A percentile compares a stretch with the other conserved stretches of the same genome.
Conservation (phyloP, 2,329 filamentous ascomycete genomes). For the Aspergillus pseudotamarii region DNA sequence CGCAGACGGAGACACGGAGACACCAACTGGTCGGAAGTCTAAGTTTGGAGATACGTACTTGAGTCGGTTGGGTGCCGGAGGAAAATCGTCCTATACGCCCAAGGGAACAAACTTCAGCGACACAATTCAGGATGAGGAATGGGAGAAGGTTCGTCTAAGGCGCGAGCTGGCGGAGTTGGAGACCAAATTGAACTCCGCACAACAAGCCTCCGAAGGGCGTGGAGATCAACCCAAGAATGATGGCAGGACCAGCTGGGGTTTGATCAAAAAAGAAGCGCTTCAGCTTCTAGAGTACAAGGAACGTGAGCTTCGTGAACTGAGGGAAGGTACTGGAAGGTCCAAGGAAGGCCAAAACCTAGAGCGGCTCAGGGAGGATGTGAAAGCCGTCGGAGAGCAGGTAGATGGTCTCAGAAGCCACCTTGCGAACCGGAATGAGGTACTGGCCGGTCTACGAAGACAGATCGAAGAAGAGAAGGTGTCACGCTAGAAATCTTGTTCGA, state of each 20-base stretch:
- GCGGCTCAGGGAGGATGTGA: conserved; percentile 80
- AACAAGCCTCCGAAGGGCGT: conserved; percentile 69
- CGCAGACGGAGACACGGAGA: conserved; percentile 75
- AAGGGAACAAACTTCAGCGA: conserved; percentile 87
- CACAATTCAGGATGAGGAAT: conserved; percentile 84
- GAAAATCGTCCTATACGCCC: conserved; percentile 76
- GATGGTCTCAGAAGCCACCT: conserved; percentile 86
- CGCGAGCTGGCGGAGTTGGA: conserved; percentile 90
- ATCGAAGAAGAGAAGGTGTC: conserved; percentile 82
- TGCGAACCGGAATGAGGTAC: conserved; percentile 70
- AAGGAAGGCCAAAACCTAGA: conserved; percentile 73
- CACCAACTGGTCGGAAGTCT: conserved; percentile 83
- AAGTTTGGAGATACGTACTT: conserved; percentile 98
- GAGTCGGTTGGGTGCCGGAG: conserved; percentile 76
- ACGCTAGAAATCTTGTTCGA: conserved; percentile 29
- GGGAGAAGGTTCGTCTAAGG: conserved; percentile 95
- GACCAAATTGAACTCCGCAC: conserved; percentile 80
- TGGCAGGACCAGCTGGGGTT: conserved; percentile 79
- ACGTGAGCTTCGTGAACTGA: conserved; percentile 74
- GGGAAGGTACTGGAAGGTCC: conserved; percentile 54
- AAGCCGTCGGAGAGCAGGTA: conserved; percentile 90
- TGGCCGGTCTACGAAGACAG: conserved; percentile 77
- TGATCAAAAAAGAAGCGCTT: conserved; percentile 93
- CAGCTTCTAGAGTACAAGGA: conserved; percentile 93
- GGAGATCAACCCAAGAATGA: conserved; percentile 58